phyloP scores from a whole-genome alignment of 129 eudicot species.

The Tanacetum coccineum region DNA sequence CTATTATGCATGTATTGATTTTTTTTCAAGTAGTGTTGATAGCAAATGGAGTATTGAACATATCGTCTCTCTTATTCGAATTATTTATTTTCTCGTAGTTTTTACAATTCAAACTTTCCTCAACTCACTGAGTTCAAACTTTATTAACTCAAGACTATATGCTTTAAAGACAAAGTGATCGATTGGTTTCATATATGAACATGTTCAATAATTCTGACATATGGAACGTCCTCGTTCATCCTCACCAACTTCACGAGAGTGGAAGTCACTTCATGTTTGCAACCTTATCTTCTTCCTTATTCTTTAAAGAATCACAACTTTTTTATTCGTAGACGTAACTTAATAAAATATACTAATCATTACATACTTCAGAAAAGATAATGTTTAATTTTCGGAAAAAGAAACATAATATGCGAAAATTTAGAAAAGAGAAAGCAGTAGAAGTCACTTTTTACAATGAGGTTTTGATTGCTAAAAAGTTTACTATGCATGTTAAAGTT shows the following conservation, averaged over 20 bases:
- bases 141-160: neutral
- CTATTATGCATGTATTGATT: no score
- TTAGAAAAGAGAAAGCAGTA: no score
- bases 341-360: neutral
- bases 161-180: neutral
- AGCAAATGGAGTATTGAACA: no score
- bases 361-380: neutral
- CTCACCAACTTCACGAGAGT: slow-evolving; percentile 24
- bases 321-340: neutral
- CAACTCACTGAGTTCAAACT: no score
- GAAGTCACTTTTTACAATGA: no score
- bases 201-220: neutral
- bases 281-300: neutral
- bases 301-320: neutral
- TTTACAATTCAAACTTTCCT: no score
- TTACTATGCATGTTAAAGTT: no score
- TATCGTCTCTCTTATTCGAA: no score
- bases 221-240: slow-evolving; percentile 14
- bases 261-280: slow-evolving; percentile 13
- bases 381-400: neutral
- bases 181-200: neutral
- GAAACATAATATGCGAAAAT: neutral
- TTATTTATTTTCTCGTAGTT: no score
- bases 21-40: no score
- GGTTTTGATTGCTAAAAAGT: no score